Base-by-base conservation (phyloP, 2,329 filamentous ascomycete genomes). In the Alternaria sp. region DNA sequence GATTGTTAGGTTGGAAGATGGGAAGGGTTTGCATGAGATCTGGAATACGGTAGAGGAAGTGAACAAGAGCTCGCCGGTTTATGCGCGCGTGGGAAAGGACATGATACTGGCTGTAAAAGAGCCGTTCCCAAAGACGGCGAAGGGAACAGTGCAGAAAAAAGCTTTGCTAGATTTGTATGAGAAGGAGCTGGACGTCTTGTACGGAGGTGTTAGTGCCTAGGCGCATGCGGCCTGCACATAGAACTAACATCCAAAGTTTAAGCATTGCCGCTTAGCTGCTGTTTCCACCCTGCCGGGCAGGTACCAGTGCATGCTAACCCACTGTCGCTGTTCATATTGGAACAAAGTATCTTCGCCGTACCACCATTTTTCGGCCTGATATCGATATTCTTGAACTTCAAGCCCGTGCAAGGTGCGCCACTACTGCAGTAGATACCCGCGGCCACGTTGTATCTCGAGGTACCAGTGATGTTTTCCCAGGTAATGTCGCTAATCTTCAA, bases 381-480 rank as follows among this genome's bases (percentile, higher is more conserved):
- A 57, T 84, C 73, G 26, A 86, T 79, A 58, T 81, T 75, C 59
- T 82, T 79, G 67, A 86, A 85, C 43, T 74, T 77, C 47, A 85
- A 77, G 5, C 79, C 79, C 17, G 80, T 80, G 67, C 84, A 86
- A 36, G 83, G 84, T 36, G 78, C 78, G 3, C 40, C 30, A 13
- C 56, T 60, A 40, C 63, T 67, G 56, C 73, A 75, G 71, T 85
- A 82, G 47, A 85, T 83, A 5, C 80, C 83, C 7, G 80, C 79
- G 3, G 81, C 84, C 21, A 85, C 79, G 67, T 85, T 85, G 19
- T 61, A 61, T 26, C 45, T 32, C 13, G 30, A 60, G 0, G 84
- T 85, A 6, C 84, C 84, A 2, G 81, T 83, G 55, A 86, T 80
- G 67, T 86, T 86, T 60, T 83, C 79, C 82, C 83, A 85, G 43